Evolutionary conservation across 371 early-diverging fungal species (phyloP).

Genomic region (Mucor irregularis): DNA sequence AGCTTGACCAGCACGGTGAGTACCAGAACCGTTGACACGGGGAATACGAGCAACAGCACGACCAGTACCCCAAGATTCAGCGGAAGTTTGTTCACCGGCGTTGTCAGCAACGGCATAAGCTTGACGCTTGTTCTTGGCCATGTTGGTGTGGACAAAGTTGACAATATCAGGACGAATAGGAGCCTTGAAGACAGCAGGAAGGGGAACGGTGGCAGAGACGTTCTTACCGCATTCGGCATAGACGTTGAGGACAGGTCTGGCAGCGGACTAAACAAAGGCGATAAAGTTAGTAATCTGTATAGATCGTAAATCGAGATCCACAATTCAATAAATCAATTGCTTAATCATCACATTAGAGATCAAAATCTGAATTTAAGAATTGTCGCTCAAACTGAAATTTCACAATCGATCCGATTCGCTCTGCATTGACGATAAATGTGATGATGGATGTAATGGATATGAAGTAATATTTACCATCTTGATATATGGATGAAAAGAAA

Average conservation of each 20-base stretch:
- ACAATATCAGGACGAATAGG: slow-evolving; percentile 99
- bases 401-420: not conserved
- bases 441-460: slow-evolving; percentile 8
- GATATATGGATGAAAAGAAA: slow-evolving; percentile 20
- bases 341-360: not conserved
- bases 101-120: slow-evolving; percentile 96
- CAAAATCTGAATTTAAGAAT: not conserved
- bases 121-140: slow-evolving; percentile 99
- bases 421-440: not conserved
- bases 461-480: slow-evolving; percentile 26
- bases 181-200: slow-evolving; percentile 98
- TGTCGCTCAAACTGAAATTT: not conserved
- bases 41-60: slow-evolving; percentile 99
- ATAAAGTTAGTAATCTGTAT: not conserved
- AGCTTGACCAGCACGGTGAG: slow-evolving; percentile 99
- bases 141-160: slow-evolving; percentile 95
- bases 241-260: slow-evolving; percentile 92
- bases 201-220: slow-evolving; percentile 74
- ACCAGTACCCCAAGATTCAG: slow-evolving; percentile 99
- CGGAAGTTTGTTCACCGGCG: slow-evolving; percentile 99
- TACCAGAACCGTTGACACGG: slow-evolving; percentile 98
- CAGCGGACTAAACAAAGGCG: slow-evolving; percentile 41
- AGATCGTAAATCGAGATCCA: too few relatives aligned
- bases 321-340: not conserved
- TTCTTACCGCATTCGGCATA: slow-evolving; percentile 81